phyloP scores from a whole-genome alignment of 2,329 filamentous ascomycete species.

The Fusarium bactridioides region DNA sequence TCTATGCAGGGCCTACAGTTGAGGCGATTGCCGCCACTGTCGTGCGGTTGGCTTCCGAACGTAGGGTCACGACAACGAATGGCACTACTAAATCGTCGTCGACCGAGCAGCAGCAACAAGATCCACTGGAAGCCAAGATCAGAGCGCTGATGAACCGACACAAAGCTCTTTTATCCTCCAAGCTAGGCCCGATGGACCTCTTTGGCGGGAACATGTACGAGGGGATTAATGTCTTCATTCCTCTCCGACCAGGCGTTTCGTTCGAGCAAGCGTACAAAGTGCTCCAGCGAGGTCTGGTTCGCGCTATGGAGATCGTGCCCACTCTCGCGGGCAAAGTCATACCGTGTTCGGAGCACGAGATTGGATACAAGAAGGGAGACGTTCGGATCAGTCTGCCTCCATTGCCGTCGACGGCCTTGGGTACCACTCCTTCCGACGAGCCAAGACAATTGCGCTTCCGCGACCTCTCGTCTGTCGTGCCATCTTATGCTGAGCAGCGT shows the following conservation, averaged over 20 bases:
- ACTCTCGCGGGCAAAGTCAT: background rate
- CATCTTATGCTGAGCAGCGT: background rate
- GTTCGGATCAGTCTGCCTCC: background rate
- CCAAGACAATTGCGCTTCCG: background rate
- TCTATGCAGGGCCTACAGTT: background rate
- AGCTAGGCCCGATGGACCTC: background rate
- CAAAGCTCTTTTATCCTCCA: background rate
- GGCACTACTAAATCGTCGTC: background rate
- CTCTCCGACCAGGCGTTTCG: background rate
- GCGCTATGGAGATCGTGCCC: background rate
- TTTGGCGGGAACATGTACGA: background rate
- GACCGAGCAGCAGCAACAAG: background rate
- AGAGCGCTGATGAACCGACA: background rate
- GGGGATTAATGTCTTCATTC: background rate
- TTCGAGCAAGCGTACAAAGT: background rate
- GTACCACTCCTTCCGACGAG: rapidly evolving
- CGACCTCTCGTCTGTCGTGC: background rate
- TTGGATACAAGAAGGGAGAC: background rate
- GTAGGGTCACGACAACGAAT: background rate
- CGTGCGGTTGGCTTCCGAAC: background rate
- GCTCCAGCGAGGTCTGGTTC: background rate
- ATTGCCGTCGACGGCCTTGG: background rate
- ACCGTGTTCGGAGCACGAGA: background rate
- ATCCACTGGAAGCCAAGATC: background rate
- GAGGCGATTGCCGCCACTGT: background rate